These are phyloP conservation scores for Polygonum maritimum DNA, from an alignment of 148 eudicot genomes.

Conservation along the genomic window DNA sequence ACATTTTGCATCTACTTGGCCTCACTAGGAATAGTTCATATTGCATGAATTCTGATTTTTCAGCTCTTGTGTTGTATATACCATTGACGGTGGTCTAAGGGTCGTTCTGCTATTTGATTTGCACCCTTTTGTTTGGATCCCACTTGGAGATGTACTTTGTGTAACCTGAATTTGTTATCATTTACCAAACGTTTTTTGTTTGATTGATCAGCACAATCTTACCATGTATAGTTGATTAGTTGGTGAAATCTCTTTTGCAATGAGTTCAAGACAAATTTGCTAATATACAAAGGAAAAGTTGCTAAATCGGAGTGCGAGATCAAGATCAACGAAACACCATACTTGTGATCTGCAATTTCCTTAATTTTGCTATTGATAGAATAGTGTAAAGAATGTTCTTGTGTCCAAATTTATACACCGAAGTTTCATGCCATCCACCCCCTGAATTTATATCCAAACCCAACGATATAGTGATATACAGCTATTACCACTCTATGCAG, in stretches of 20 bases:
- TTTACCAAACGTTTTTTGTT: not conserved
- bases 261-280: not conserved
- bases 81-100: not conserved
- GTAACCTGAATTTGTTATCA: not conserved
- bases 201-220: not conserved
- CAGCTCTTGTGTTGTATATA: conserved; percentile 2
- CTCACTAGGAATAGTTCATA: not conserved
- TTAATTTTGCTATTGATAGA: not conserved
- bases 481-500: not conserved
- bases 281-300: not conserved
- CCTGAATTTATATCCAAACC: not conserved
- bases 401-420: not conserved
- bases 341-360: not conserved
- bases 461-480: not conserved
- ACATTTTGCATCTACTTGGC: not conserved
- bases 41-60: not conserved
- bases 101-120: conserved; percentile 1
- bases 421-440: not conserved
- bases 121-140: conserved; percentile 2
- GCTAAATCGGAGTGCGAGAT: not conserved
- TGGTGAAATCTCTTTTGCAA: not conserved
- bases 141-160: conserved; percentile 3
- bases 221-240: not conserved
- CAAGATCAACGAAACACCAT: not conserved
- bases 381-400: not conserved